Base-by-base conservation (phyloP, 2,329 filamentous ascomycete species). In the Fusarium sublunatum region DNA sequence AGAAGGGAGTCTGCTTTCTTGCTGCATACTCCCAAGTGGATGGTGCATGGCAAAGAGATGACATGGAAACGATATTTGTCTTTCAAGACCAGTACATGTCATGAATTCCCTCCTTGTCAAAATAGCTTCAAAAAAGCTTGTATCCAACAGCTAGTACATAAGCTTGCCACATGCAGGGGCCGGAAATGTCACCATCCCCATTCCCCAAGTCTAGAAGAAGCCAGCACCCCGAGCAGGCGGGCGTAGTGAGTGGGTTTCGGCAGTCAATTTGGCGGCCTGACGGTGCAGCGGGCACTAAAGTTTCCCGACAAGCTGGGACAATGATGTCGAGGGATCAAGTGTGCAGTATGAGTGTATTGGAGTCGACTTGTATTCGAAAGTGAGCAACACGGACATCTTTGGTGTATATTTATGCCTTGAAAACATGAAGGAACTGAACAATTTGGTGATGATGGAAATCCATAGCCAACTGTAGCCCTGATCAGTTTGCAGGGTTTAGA, bases 191-290 rank as follows among this genome's bases (percentile, higher is more conserved):
- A 65, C 53, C 50, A 48, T n/a, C n/a, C n/a, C n/a, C n/a, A n/a
- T n/a, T 57, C 32, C 52, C 40, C 42, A 49, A 53, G 38, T 31
- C 53, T 51, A 31, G 42, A 40, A 57, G 41, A 38, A 36, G 43
- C 36, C 42, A 51, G 32, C 34, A 53, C 48, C 47, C 47, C 36
- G 42, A 53, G 47, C 29, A 53, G 36, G 42, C 39, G 57, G 57
- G 50, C 19, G 51, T 38, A 58, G 57, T 44, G 57, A 58, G 57
- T 41, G 57, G 26, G 48, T 45, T 19, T 63, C 52, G 62, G 62
- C 48, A 65, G 62, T 65, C 53, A 26, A 53, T 32, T 50, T 39
- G 44, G 50, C 34, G 32, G 40, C 35, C 53, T 34, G 28, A 44
- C n/a, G 29, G 35, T 42, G 29, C 47, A 46, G 51, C 31, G 34